phyloP scores from a whole-genome alignment of 140 eudicot genomes.

The Ambrosia hybrid region DNA sequence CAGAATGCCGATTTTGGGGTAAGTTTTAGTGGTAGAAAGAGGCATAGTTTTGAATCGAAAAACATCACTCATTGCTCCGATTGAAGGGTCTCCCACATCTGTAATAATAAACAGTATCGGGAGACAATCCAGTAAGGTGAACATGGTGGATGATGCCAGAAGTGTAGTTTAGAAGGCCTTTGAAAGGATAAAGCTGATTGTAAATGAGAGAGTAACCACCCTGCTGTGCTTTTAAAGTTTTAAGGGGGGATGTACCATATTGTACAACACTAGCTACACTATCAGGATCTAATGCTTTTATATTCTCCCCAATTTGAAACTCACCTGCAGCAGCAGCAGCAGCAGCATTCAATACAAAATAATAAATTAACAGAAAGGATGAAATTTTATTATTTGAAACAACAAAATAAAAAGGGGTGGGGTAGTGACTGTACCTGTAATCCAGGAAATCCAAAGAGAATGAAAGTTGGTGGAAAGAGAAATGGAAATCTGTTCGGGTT shows the following conservation, averaged over 20 bases:
- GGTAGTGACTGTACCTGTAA: constrained; percentile 34
- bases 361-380: too few species aligned
- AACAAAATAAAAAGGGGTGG: too few species aligned
- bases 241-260: constrained; percentile 44
- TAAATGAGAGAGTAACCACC: constrained; percentile 70
- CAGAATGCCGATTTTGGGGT: constrained; percentile 73
- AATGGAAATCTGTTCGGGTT: constrained; percentile 82
- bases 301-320: constrained; percentile 69
- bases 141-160: constrained; percentile 98
- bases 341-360: too few species aligned
- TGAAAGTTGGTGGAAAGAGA: constrained; percentile 69
- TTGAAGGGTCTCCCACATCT: constrained; percentile 87
- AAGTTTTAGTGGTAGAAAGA: constrained; percentile 48
- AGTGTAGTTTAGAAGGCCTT: constrained; percentile 92
- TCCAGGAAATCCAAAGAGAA: constrained; percentile 95
- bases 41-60: constrained; percentile 84
- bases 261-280: constrained; percentile 68
- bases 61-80: constrained; percentile 60
- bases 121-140: constrained; percentile 61
- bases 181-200: constrained; percentile 78
- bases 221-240: constrained; percentile 42
- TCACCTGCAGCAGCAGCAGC: constrained; percentile 66
- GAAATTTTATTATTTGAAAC: too few species aligned
- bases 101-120: constrained; percentile 61
- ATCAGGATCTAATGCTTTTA: constrained; percentile 68